These are phyloP conservation scores for Neurospora terricola DNA, from an alignment of 495 filamentous ascomycete genomes.

Conservation along the genomic window DNA sequence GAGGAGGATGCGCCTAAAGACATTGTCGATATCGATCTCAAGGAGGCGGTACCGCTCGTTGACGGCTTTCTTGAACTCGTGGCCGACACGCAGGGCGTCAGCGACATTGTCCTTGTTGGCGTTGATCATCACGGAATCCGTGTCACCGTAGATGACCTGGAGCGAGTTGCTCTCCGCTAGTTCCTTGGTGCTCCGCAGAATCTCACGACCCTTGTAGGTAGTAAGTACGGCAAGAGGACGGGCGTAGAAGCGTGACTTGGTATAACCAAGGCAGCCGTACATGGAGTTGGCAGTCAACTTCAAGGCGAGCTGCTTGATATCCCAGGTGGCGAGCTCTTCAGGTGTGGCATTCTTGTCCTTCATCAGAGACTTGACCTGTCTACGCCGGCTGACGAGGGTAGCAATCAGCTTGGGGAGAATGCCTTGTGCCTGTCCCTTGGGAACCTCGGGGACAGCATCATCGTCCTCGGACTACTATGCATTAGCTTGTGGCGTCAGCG, in stretches of 20 bases:
- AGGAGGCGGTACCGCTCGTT: conserved; percentile 84
- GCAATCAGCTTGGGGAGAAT: conserved; percentile 85
- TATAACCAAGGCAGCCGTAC: conserved; percentile 97
- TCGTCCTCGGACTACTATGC: conserved; percentile 60
- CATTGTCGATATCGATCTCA: conserved; percentile 96
- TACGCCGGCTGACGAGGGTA: conserved; percentile 76
- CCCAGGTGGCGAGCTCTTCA: conserved; percentile 88
- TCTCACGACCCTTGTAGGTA: conserved; percentile 95
- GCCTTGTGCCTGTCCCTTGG: conserved; percentile 58
- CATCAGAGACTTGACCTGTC: conserved; percentile 91
- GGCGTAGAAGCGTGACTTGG: conserved; percentile 91
- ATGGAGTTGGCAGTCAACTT: conserved; percentile 99
- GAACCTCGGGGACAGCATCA: conserved; percentile 64
- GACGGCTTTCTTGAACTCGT: conserved; percentile 55
- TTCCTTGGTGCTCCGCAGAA: conserved; percentile 89
- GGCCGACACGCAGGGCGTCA: conserved; percentile 80
- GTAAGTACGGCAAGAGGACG: conserved; percentile 90
- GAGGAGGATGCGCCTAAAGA: conserved; percentile 85
- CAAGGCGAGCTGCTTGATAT: conserved; percentile 92
- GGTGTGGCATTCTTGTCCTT: conserved; percentile 80
- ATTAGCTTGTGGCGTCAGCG: conserved; percentile 10
- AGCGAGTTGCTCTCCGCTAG: conserved; percentile 80
- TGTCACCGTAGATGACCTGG: conserved; percentile 96
- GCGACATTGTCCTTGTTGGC: conserved; percentile 90
- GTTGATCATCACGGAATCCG: conserved; percentile 99